These are phyloP conservation scores for Aspergillus versicolor DNA, from an alignment of 2,329 filamentous ascomycete species.

Conservation along the genomic window DNA sequence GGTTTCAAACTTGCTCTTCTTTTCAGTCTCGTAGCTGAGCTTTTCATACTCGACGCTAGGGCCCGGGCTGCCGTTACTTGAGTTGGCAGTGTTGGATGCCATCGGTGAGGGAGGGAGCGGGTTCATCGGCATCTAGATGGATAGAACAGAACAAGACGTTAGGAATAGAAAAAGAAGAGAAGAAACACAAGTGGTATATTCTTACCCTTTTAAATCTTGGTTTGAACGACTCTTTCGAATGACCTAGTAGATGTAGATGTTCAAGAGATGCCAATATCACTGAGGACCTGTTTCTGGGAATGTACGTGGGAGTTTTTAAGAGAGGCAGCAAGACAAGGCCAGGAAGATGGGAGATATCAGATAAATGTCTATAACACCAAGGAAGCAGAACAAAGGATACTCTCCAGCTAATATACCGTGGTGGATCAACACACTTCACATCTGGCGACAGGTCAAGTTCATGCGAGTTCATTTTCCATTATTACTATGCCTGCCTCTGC, in stretches of 20 bases:
- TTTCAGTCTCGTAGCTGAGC: neutral
- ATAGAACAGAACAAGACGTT: neutral
- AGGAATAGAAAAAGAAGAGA: neutral
- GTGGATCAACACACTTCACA: too few species aligned
- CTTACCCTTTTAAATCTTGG: neutral
- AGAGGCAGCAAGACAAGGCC: neutral
- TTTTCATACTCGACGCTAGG: neutral
- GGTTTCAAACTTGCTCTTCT: neutral
- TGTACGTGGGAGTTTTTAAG: neutral
- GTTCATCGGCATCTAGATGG: neutral
- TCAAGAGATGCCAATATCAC: too few species aligned
- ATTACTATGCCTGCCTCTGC: too few species aligned
- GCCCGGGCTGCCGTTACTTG: neutral
- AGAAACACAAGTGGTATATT: neutral
- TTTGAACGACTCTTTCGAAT: neutral
- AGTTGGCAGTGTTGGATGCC: neutral
- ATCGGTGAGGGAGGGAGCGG: neutral
- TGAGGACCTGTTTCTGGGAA: neutral
- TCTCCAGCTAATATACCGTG: too few species aligned
- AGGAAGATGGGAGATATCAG: neutral
- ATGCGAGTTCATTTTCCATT: too few species aligned
- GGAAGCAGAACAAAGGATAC: too few species aligned
- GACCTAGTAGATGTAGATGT: neutral
- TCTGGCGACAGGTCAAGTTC: too few species aligned
- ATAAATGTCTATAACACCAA: too few species aligned